These are phyloP conservation scores for Sporothrix sp. DNA, from an alignment of 2,329 filamentous ascomycete species.

Conservation along the genomic window DNA sequence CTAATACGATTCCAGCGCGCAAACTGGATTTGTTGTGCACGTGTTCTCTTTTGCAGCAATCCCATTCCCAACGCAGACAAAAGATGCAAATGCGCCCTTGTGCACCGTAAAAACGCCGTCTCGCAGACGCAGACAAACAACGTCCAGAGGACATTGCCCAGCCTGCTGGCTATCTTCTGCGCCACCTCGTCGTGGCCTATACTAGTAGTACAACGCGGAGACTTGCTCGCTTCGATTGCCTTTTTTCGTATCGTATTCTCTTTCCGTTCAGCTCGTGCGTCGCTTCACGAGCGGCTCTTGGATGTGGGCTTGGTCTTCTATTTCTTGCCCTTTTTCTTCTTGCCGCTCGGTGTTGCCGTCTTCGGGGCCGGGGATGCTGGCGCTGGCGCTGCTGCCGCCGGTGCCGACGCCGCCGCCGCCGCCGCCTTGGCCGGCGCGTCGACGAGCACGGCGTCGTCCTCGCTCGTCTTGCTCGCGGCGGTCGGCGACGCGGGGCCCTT, in stretches of 20 bases:
- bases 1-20: too few species aligned
- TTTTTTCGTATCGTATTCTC: not conserved
- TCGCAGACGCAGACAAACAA: too few species aligned
- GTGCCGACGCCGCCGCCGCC: not conserved
- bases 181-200: not conserved
- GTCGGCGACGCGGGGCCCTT: conserved; percentile 1
- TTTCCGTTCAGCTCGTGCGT: not conserved
- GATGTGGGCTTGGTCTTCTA: conserved; percentile 23
- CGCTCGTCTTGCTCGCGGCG: conserved; percentile 36
- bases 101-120: too few species aligned
- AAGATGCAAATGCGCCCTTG: not conserved
- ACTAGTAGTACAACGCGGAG: not conserved
- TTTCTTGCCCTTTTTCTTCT: conserved; percentile 60
- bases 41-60: too few species aligned
- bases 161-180: too few species aligned
- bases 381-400: not conserved
- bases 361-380: conserved; percentile 8
- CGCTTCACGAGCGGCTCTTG: not conserved
- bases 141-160: too few species aligned
- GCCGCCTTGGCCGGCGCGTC: conserved; percentile 39
- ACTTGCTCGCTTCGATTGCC: too few species aligned
- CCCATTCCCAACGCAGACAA: not conserved
- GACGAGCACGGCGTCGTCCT: conserved; percentile 71
- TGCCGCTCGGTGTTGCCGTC: conserved; percentile 28
- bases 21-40: too few species aligned